Base-by-base conservation (phyloP, 345 rosid species). In the Gossypium thurberi region DNA sequence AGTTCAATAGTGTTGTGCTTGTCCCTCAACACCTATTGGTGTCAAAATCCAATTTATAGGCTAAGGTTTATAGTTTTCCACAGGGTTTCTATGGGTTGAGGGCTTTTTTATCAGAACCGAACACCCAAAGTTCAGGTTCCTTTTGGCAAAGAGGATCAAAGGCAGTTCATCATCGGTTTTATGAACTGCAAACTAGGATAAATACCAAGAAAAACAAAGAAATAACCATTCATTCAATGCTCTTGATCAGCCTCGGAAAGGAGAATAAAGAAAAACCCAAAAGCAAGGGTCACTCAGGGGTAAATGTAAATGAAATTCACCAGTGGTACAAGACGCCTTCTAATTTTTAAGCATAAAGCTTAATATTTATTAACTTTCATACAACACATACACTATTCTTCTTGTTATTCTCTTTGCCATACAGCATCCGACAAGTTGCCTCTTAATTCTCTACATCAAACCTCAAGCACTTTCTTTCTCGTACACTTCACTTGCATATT, bases 401-500 rank as follows among this genome's bases (percentile, higher is more conserved):
- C 60, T 56, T 57, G 25, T 57, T 55, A 43, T 58, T 23, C 65
- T 18, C 2, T 46, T 71, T 25, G 74, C 74, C n/a, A 57, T 23
- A 18, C 20, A 25, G 15, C 37, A 23, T 44, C 59, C 42, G 3
- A 62, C 20, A 14, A 40, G 61, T 21, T 18, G 53, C 18, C 68
- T 44, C 50, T 25, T 28, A 12, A 65, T 40, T 58, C 48, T 43
- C 46, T 42, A 33, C 52, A 2, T 37, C 50, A 12, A 74, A 76
- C 78, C 78, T 85, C 81, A 83, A 46, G 84, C 72, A 81, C 75
- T 77, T 81, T 89, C 91, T 75, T 85, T 86, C 10, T 84, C 86
- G 28, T 88, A 92, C 63, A 87, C 80, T 46, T 85, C 85, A 71
- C 88, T 79, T 0, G 94, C 97, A 80, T 88, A 87, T 73, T 93